Evolutionary conservation across 352 stramenopile species (phyloP).

Genomic region (Globisporangium irregulare): DNA sequence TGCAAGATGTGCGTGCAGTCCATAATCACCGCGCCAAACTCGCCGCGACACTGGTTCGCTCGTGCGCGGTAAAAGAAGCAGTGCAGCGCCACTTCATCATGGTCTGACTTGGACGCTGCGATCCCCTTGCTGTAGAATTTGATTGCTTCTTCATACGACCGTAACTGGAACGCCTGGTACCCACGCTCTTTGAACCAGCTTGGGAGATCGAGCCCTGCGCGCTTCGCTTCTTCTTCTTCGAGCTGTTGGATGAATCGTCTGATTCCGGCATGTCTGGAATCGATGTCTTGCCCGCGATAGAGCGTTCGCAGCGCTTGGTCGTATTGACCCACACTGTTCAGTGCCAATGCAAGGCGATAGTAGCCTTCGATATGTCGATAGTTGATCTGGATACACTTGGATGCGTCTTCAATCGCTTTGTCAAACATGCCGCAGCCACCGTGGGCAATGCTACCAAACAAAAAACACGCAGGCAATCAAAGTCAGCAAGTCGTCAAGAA

Average conservation of each 20-base stretch:
- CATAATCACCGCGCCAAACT: conserved; percentile 47
- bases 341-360: conserved; percentile 46
- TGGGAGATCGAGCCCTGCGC: conserved; percentile 29
- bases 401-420: conserved; percentile 49
- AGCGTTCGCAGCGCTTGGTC: conserved; percentile 54
- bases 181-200: conserved; percentile 74
- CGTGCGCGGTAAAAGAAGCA: conserved; percentile 58
- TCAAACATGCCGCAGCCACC: conserved; percentile 31
- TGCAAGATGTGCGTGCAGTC: conserved; percentile 55
- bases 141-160: conserved; percentile 87
- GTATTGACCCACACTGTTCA: conserved; percentile 38
- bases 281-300: conserved; percentile 53
- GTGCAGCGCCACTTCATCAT: conserved; percentile 52
- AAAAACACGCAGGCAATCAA: neutral
- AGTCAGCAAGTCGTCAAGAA: neutral
- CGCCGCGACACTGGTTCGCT: conserved; percentile 47
- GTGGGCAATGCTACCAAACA: conserved; percentile 33
- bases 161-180: conserved; percentile 89
- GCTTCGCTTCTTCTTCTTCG: conserved; percentile 38
- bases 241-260: conserved; percentile 41
- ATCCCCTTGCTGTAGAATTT: conserved; percentile 92
- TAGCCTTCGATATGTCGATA: conserved; percentile 58
- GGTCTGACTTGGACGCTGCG: conserved; percentile 36
- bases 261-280: conserved; percentile 39
- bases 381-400: conserved; percentile 57